These are phyloP conservation scores for Kurtzmaniella fragi DNA, from an alignment of 805 yeast genomes.

Conservation along the genomic window DNA sequence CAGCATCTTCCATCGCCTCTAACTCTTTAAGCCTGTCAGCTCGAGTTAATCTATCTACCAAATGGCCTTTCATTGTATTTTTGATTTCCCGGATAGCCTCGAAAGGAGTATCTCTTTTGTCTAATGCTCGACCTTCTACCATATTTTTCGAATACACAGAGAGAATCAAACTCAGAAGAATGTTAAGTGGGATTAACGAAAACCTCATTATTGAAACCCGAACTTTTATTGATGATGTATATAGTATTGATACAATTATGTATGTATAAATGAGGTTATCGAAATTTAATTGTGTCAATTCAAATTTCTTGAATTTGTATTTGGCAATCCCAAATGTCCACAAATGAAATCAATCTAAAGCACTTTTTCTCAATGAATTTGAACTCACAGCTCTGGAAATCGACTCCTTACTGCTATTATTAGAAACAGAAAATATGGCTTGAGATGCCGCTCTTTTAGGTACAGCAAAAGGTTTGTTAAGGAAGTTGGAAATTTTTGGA, in stretches of 20 bases:
- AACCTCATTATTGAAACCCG: background rate
- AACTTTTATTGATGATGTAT: too few species aligned
- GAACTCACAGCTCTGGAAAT: constrained; percentile 16
- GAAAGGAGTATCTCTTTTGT: background rate
- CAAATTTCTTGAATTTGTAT: too few species aligned
- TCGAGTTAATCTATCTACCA: background rate
- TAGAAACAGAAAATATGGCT: constrained; percentile 7
- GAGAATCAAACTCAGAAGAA: background rate
- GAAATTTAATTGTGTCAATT: too few species aligned
- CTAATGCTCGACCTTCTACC: background rate
- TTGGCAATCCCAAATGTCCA: too few species aligned
- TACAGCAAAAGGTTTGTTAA: constrained; percentile 32
- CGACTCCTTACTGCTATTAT: constrained; percentile 22
- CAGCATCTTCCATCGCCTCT: background rate
- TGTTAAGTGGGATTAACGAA: background rate
- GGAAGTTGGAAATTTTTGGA: constrained; percentile 17
- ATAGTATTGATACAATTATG: too few species aligned
- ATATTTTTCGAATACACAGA: background rate
- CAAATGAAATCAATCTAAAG: too few species aligned
- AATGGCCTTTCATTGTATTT: background rate
- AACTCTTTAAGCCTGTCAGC: background rate
- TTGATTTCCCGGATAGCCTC: background rate
- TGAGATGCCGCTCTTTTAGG: constrained; percentile 19
- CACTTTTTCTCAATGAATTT: constrained; percentile 6
- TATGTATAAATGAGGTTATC: too few species aligned